A percentile compares a stretch with the other conserved stretches of the same genome.
These are phyloP conservation scores for Pestalotiopsis sp. DNA, from an alignment of 2,329 filamentous ascomycete genomes.

Conservation along the genomic window DNA sequence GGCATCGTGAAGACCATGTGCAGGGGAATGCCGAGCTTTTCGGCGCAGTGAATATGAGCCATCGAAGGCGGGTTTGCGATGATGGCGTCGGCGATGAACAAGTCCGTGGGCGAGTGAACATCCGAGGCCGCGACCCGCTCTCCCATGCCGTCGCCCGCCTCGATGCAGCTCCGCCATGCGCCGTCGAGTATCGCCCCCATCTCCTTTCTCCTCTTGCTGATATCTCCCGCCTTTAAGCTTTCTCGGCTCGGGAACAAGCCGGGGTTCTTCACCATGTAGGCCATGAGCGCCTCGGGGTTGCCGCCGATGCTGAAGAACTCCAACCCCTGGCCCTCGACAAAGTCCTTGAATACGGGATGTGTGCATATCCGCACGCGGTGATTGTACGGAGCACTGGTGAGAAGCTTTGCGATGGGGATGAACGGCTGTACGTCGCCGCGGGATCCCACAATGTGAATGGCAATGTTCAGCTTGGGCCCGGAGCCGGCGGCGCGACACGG, in stretches of 20 bases:
- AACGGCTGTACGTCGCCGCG: constrained; percentile 65
- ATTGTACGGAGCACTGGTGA: constrained; percentile 46
- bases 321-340: constrained; percentile 52
- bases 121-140: background rate
- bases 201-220: constrained; percentile 35
- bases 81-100: constrained; percentile 55
- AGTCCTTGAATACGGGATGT: constrained; percentile 57
- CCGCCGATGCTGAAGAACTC: constrained; percentile 62
- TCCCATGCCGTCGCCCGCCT: constrained; percentile 18
- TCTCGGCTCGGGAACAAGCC: constrained; percentile 36
- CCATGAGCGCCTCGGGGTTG: constrained; percentile 43
- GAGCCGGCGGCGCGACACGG: background rate
- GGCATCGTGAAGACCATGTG: constrained; percentile 65
- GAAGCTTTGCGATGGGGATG: constrained; percentile 53
- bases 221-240: constrained; percentile 37
- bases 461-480: constrained; percentile 43
- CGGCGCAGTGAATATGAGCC: constrained; percentile 52
- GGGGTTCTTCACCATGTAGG: constrained; percentile 46
- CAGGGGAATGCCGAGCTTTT: constrained; percentile 47
- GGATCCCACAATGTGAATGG: constrained; percentile 61
- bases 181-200: constrained; percentile 38
- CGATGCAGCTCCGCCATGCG: constrained; percentile 39
- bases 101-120: constrained; percentile 22
- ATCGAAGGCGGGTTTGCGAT: constrained; percentile 55
- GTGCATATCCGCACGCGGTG: constrained; percentile 60